Evolutionary conservation across 768 basidiomycete genomes (phyloP).

Genomic region (Saitozyma sp.): DNA sequence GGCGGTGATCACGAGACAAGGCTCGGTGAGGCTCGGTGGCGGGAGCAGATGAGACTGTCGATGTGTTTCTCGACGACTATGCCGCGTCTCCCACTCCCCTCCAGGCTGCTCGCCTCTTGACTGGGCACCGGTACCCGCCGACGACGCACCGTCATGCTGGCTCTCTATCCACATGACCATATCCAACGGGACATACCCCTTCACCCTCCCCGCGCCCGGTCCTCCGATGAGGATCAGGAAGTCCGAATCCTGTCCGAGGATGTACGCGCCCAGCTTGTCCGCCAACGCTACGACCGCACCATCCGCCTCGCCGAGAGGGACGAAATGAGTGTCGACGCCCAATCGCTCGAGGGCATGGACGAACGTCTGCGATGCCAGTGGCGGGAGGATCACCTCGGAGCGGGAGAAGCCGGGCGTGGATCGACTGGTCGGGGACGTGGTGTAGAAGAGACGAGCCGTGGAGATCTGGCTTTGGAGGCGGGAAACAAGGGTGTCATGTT

Average conservation of each 20-base stretch:
- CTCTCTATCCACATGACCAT: conserved; percentile 50
- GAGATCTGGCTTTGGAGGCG: conserved; percentile 31
- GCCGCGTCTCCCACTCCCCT: background rate
- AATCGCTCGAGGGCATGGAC: conserved; percentile 38
- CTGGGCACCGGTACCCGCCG: background rate
- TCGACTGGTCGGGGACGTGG: conserved; percentile 46
- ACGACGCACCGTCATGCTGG: conserved; percentile 1
- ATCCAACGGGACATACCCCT: conserved; percentile 51
- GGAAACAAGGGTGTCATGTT: conserved; percentile 42
- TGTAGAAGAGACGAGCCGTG: conserved; percentile 48
- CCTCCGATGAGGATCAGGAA: conserved; percentile 42
- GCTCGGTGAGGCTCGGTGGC: conserved; percentile 13
- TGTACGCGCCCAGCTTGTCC: conserved; percentile 42
- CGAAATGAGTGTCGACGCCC: conserved; percentile 39
- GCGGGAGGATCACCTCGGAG: conserved; percentile 39
- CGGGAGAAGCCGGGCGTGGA: conserved; percentile 43
- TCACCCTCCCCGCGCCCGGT: conserved; percentile 13
- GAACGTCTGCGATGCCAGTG: conserved; percentile 45
- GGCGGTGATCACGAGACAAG: conserved; percentile 34
- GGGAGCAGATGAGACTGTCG: conserved; percentile 22
- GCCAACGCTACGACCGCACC: conserved; percentile 44
- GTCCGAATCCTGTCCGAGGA: conserved; percentile 49
- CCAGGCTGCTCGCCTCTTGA: background rate
- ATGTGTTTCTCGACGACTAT: too few relatives aligned
- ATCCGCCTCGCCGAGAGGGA: conserved; percentile 51